Evolutionary conservation across 495 filamentous ascomycete genomes (phyloP).

Genomic region (Aspergillus asperescens): DNA sequence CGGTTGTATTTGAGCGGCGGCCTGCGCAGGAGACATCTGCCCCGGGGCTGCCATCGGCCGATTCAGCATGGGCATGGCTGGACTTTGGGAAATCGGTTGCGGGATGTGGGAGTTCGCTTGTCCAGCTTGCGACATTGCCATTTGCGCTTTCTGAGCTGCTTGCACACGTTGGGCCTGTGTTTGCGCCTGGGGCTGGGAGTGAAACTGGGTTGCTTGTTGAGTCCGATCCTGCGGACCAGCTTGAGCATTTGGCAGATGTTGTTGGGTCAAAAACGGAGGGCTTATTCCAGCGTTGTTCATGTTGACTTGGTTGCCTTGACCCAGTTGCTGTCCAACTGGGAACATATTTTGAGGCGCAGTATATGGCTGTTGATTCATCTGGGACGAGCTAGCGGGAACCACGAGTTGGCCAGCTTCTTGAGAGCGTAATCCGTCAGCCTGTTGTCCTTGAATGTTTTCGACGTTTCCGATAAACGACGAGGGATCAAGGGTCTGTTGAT

Average conservation of each 20-base stretch:
- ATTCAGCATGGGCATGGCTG: conserved; percentile 56
- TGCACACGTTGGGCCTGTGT: conserved; percentile 40
- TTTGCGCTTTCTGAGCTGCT: conserved; percentile 46
- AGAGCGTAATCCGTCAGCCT: conserved; percentile 56
- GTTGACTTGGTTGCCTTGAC: conserved; percentile 35
- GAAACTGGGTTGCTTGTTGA: conserved; percentile 34
- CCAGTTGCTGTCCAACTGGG: conserved; percentile 28
- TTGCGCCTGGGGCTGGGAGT: conserved; percentile 36
- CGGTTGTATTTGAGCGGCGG: conserved; percentile 34
- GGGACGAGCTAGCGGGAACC: conserved; percentile 58
- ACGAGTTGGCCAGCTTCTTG: conserved; percentile 62
- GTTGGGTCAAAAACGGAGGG: conserved; percentile 39
- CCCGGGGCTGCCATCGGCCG: conserved; percentile 49
- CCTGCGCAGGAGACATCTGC: conserved; percentile 43
- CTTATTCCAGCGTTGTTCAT: conserved; percentile 36
- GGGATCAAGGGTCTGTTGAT: conserved; percentile 41
- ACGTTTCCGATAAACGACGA: conserved; percentile 47
- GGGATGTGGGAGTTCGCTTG: conserved; percentile 33
- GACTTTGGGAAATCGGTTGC: conserved; percentile 42
- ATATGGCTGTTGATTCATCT: conserved; percentile 40
- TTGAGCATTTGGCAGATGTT: conserved; percentile 36
- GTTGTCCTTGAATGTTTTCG: conserved; percentile 55
- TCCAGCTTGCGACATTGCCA: conserved; percentile 38
- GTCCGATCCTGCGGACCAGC: conserved; percentile 37
- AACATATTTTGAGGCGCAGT: conserved; percentile 36